These are phyloP conservation scores for Vitis hybrid DNA, from an alignment of 177 flowering plant genomes.

Conservation along the genomic window DNA sequence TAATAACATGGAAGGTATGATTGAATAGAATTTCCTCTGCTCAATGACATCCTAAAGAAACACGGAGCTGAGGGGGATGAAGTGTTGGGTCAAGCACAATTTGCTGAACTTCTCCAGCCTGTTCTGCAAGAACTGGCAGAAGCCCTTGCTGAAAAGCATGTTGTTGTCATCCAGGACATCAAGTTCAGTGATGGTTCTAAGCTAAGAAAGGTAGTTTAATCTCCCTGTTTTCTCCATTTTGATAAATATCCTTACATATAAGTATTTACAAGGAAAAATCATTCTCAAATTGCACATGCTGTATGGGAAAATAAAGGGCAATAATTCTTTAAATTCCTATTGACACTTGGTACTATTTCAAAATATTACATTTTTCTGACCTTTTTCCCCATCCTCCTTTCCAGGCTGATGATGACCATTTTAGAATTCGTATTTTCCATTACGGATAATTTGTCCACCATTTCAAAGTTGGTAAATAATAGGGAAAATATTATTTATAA, in stretches of 20 bases:
- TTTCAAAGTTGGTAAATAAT: no score
- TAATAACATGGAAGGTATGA: neutral
- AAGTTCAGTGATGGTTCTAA: slow-evolving; percentile 57
- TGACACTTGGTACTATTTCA: no score
- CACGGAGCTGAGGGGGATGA: slow-evolving; percentile 64
- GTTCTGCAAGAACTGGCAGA: slow-evolving; percentile 68
- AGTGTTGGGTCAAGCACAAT: slow-evolving; percentile 76
- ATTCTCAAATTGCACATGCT: neutral
- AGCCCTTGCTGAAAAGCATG: slow-evolving; percentile 41
- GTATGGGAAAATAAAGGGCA: no score
- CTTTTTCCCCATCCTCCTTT: no score
- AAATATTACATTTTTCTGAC: no score
- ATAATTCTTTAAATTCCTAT: no score
- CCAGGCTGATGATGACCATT: no score
- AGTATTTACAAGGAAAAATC: neutral
- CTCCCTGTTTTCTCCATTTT: neutral
- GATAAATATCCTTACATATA: neutral
- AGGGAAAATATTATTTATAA: neutral
- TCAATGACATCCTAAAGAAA: slow-evolving; percentile 61
- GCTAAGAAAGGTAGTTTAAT: slow-evolving; percentile 56
- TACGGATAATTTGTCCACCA: no score
- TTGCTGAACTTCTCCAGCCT: slow-evolving; percentile 64
- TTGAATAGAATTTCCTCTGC: slow-evolving; percentile 52
- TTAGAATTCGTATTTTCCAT: no score
- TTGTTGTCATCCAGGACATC: slow-evolving; percentile 46